Evolutionary conservation across 2,329 filamentous ascomycete species (phyloP), one percentile per base, ranked within the genome.

Genomic region (Coniochaeta hoffmannii): DNA sequence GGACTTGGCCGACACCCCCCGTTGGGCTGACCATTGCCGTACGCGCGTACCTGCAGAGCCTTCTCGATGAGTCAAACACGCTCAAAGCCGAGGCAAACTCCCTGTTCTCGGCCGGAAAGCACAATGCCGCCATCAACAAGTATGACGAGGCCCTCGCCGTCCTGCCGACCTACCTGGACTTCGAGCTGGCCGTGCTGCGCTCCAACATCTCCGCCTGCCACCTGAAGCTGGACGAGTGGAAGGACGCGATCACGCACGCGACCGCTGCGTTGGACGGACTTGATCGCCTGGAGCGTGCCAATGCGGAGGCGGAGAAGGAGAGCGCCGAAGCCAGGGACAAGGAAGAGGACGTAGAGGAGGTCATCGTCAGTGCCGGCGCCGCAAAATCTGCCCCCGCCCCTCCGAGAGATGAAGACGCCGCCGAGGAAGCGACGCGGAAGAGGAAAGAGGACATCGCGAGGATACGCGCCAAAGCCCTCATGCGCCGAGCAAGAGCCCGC

Each of bases 181-280:
- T 90, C 72, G 90, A 96, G 63, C 78, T 93, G 59, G 90, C 92
- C 26, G 89, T 97, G 10, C 77, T 97, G 6, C 84, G 87, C 57
- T 91, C 88, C 68, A 97, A 97, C 73, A 87, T 97, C 61, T 82
- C 93, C 1, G 93, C 92, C 10, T 96, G 91, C 67, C 84, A 96
- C 64, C 70, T 97, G 55, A 95, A 95, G 68, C 76, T 95, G 3
- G 78, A 85, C 58, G 86, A 93, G 58, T 97, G 91, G 89, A 90
- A 92, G 62, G 85, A 89, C 30, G 89, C 90, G 10, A 80, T 91
- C 44, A 85, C 86, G 51, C 79, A 82, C 10, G 91, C 92, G 1
- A 88, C 85, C 0, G 77, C 81, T 11, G 86, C 90, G 1, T 67
- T 97, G 0, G 86, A 92, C 11, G 78, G 81, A 0, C 73, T 97